phyloP scores from a whole-genome alignment of 2,329 filamentous ascomycete genomes.

The Monilinia laxa region DNA sequence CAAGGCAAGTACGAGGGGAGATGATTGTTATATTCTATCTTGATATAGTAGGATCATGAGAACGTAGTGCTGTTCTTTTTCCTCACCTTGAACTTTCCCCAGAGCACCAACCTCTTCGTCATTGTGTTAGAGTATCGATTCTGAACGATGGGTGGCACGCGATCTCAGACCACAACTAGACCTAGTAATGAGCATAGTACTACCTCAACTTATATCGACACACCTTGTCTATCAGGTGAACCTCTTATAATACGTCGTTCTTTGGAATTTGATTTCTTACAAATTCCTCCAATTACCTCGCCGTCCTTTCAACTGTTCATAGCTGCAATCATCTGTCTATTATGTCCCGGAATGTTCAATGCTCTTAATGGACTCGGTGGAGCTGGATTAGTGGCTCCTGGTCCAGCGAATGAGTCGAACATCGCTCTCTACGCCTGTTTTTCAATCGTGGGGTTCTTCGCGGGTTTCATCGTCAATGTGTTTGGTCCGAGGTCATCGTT shows the following conservation, averaged over 20 bases:
- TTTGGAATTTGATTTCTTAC: neutral
- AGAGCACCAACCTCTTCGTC: slow-evolving; percentile 13
- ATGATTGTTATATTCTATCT: slow-evolving; percentile 1
- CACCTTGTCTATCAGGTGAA: slow-evolving; percentile 1
- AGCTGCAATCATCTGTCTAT: slow-evolving; percentile 66
- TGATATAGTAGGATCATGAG: slow-evolving; percentile 23
- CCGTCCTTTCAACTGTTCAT: slow-evolving; percentile 39
- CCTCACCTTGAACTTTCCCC: slow-evolving; percentile 17
- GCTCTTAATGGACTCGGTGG: slow-evolving; percentile 63
- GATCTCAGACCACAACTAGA: slow-evolving; percentile 16
- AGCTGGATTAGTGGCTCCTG: slow-evolving; percentile 54
- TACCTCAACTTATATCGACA: slow-evolving; percentile 13
- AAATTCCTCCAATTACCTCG: slow-evolving; percentile 16
- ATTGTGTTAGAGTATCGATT: slow-evolving; percentile 10
- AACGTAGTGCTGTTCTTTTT: slow-evolving; percentile 11
- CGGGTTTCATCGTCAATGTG: slow-evolving; percentile 72
- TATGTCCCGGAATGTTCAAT: slow-evolving; percentile 71
- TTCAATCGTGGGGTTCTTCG: slow-evolving; percentile 62
- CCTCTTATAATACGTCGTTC: neutral
- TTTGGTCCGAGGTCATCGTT: slow-evolving; percentile 67
- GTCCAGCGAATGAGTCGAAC: slow-evolving; percentile 49
- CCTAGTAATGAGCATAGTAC: slow-evolving; percentile 17
- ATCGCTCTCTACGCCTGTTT: slow-evolving; percentile 49
- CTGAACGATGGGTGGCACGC: slow-evolving; percentile 19
- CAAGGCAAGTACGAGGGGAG: slow-evolving; percentile 12